Conservation (phyloP, 805 yeast genomes). For the Saccharomyces jurei region DNA sequence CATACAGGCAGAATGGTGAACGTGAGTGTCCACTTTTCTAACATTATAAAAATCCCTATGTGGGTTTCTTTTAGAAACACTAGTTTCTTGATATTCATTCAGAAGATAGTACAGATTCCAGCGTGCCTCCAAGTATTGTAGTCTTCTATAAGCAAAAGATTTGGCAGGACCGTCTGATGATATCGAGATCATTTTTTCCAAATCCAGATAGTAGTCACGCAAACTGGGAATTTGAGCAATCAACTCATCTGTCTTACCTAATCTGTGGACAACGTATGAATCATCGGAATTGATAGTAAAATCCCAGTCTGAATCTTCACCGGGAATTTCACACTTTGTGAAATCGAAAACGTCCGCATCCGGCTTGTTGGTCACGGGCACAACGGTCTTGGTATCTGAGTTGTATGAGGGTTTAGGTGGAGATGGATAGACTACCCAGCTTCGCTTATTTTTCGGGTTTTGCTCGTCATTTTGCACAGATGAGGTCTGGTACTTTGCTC, state of each 20-base stretch:
- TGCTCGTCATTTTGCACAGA: conserved; percentile 67
- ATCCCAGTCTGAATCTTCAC: conserved; percentile 44
- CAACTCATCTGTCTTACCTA: conserved; percentile 28
- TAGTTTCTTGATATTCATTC: conserved; percentile 88
- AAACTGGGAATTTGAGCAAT: conserved; percentile 69
- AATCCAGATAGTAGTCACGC: conserved; percentile 76
- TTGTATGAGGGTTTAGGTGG: conserved; percentile 92
- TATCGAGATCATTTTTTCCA: conserved; percentile 61
- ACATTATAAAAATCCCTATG: conserved; percentile 65
- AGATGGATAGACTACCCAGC: conserved; percentile 81
- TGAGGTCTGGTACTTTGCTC: conserved; percentile 64
- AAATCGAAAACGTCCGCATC: conserved; percentile 38
- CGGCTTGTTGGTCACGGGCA: conserved; percentile 33
- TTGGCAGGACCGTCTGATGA: conserved; percentile 95
- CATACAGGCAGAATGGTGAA: conserved; percentile 98
- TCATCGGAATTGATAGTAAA: conserved; percentile 52
- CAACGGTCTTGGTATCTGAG: conserved; percentile 46
- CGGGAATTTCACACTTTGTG: conserved; percentile 37
- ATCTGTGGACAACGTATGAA: conserved; percentile 53
- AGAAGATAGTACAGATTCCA: conserved; percentile 86
- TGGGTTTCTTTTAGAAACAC: conserved; percentile 85
- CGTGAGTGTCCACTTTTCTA: conserved; percentile 64
- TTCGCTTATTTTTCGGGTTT: conserved; percentile 73
- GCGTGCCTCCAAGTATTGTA: conserved; percentile 90
- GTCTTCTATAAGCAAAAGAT: conserved; percentile 88